phyloP scores from a whole-genome alignment of 2,329 filamentous ascomycete species.

The Aspergillus sp. region DNA sequence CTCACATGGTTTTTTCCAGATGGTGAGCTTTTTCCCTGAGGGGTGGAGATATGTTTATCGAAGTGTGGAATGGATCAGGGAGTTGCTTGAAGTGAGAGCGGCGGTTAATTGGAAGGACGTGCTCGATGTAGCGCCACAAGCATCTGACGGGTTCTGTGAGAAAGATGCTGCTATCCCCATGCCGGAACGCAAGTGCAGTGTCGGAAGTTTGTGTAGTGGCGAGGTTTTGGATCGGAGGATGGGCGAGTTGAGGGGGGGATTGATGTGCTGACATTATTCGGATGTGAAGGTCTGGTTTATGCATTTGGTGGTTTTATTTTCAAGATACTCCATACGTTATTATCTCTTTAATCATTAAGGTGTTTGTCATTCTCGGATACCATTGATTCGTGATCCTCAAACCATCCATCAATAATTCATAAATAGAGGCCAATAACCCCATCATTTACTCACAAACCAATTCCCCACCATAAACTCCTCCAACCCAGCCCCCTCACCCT shows the following conservation, averaged over 20 bases:
- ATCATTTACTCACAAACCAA: slow-evolving; percentile 29
- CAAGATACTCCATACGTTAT: no score
- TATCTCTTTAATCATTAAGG: no score
- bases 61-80: slow-evolving; percentile 72
- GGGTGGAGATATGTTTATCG: slow-evolving; percentile 82
- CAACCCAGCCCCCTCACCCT: slow-evolving; percentile 29
- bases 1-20: slow-evolving; percentile 89
- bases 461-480: slow-evolving; percentile 31
- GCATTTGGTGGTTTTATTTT: not conserved
- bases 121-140: not conserved
- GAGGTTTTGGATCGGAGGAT: slow-evolving; percentile 52
- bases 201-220: slow-evolving; percentile 49
- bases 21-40: slow-evolving; percentile 78
- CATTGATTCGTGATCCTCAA: not conserved
- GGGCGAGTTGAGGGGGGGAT: slow-evolving; percentile 47
- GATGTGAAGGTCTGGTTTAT: not conserved
- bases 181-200: slow-evolving; percentile 36
- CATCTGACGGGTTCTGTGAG: not conserved
- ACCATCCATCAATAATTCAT: not conserved
- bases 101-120: not conserved
- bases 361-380: not conserved
- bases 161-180: slow-evolving; percentile 1
- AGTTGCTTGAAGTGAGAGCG: slow-evolving; percentile 52
- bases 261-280: slow-evolving; percentile 16
- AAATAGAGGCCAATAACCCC: not conserved